phyloP scores from a whole-genome alignment of 768 basidiomycete genomes.

The Trametes maxima region DNA sequence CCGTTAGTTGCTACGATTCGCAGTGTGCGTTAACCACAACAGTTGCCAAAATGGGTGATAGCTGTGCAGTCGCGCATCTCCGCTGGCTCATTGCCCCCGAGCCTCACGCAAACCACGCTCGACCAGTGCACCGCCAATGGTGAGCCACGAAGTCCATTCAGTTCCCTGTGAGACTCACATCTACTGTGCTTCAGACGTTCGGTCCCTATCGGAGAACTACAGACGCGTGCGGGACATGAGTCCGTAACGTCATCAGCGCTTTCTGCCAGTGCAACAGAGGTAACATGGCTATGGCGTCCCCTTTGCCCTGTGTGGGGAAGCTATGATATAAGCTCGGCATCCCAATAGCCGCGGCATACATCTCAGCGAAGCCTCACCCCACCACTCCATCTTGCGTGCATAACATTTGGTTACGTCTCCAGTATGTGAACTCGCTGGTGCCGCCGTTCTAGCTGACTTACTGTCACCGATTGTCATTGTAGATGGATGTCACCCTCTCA shows the following conservation, averaged over 20 bases:
- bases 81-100: slow-evolving; percentile 6
- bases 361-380: neutral
- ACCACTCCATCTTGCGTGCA: neutral
- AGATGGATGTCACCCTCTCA: slow-evolving; percentile 26
- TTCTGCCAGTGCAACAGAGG: neutral
- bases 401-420: neutral
- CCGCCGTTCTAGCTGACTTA: no score
- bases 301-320: slow-evolving; percentile 19
- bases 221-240: slow-evolving; percentile 8
- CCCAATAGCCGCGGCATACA: neutral
- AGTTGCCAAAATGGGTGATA: neutral
- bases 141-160: neutral
- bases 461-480: neutral
- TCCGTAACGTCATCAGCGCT: slow-evolving; percentile 9
- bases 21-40: neutral
- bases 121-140: neutral
- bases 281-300: slow-evolving; percentile 13
- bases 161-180: neutral
- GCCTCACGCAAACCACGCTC: neutral
- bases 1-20: neutral
- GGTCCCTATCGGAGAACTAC: neutral
- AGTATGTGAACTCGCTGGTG: no score
- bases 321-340: neutral
- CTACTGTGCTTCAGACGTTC: neutral
- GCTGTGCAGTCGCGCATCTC: neutral